A percentile compares a stretch with the other conserved stretches of the same genome.
Conservation (phyloP, 805 yeast species). For the Suhomyces sp. region DNA sequence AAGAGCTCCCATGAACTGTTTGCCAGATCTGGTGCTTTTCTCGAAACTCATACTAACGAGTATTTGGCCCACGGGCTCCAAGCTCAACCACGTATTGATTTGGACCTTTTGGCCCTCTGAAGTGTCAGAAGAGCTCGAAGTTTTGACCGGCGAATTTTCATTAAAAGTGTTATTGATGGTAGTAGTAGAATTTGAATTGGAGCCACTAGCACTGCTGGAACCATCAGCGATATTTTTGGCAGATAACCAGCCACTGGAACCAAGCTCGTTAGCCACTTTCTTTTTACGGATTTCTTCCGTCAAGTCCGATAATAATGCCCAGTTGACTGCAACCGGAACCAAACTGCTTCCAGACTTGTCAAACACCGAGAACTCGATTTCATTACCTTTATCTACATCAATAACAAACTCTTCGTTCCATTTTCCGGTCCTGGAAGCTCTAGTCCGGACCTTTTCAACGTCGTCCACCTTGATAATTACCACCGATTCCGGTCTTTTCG, state of each 20-base stretch:
- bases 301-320: conserved; percentile 88
- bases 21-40: conserved; percentile 46
- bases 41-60: conserved; percentile 74
- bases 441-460: conserved; percentile 74
- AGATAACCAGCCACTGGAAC: conserved; percentile 81
- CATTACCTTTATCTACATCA: conserved; percentile 87
- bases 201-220: not conserved
- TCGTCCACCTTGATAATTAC: conserved; percentile 86
- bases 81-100: conserved; percentile 79
- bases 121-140: not conserved
- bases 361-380: conserved; percentile 81
- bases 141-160: conserved; percentile 1
- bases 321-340: conserved; percentile 87
- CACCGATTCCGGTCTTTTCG: conserved; percentile 75
- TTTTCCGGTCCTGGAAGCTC: conserved; percentile 68
- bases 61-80: conserved; percentile 94
- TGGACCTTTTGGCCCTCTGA: conserved; percentile 30
- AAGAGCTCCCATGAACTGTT: conserved; percentile 42
- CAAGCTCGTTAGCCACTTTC: conserved; percentile 71
- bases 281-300: conserved; percentile 93
- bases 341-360: conserved; percentile 67
- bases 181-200: not conserved
- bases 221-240: conserved; percentile 51
- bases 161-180: not conserved
- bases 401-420: conserved; percentile 83